These are phyloP conservation scores for Annulohypoxylon stygium DNA, from an alignment of 495 filamentous ascomycete species.

Conservation along the genomic window DNA sequence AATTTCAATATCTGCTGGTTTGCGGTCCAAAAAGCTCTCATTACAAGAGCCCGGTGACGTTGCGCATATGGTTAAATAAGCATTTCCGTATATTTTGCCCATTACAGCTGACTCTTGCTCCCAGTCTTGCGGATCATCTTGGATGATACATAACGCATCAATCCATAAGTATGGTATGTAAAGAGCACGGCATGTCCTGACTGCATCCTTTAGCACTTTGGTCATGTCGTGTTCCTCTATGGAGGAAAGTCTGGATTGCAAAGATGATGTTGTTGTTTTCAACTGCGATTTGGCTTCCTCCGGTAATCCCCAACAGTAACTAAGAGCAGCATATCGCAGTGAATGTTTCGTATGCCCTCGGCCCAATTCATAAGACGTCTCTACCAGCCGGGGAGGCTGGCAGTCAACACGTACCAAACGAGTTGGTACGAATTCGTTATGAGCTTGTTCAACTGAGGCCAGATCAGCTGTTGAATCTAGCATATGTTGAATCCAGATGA, in stretches of 20 bases:
- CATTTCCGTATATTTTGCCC: not conserved
- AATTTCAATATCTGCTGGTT: not conserved
- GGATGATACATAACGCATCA: slow-evolving; percentile 16
- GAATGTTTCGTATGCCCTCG: not conserved
- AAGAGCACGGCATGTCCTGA: slow-evolving; percentile 19
- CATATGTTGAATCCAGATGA: not conserved
- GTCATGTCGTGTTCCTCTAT: slow-evolving; percentile 7
- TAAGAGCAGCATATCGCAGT: not conserved
- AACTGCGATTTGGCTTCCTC: not conserved
- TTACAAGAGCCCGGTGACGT: slow-evolving; percentile 3
- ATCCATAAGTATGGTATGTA: slow-evolving; percentile 18
- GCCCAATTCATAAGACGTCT: not conserved
- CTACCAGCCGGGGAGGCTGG: not conserved
- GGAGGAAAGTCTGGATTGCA: not conserved
- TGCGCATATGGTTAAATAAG: slow-evolving; percentile 2
- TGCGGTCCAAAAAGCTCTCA: not conserved
- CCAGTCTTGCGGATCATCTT: slow-evolving; percentile 6
- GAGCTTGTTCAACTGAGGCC: not conserved
- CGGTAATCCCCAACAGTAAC: not conserved
- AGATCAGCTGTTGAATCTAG: not conserved
- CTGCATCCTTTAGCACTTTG: slow-evolving; percentile 1
- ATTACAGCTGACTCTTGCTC: not conserved
- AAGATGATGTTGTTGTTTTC: not conserved
- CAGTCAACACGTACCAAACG: not conserved
- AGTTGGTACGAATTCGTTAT: not conserved